A percentile compares a stretch with the other conserved stretches of the same genome.
Evolutionary conservation across 2,329 filamentous ascomycete species (phyloP).

Genomic region (Scedosporium aurantiacum): DNA sequence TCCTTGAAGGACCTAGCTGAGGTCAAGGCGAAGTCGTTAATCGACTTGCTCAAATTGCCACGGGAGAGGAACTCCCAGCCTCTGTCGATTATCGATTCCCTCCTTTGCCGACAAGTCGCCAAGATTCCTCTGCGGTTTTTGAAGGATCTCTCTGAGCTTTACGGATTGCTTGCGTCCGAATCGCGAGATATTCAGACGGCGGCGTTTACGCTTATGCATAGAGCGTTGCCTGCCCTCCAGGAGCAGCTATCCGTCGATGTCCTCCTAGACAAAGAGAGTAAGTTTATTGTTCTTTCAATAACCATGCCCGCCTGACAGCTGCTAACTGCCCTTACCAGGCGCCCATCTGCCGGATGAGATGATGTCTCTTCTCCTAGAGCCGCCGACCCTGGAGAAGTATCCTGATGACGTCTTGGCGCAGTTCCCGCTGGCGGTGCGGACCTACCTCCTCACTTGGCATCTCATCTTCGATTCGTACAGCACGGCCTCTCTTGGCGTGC

Average conservation of each 20-base stretch:
- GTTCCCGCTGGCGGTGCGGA: constrained; percentile 60
- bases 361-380: constrained; percentile 69
- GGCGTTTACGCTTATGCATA: constrained; percentile 70
- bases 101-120: constrained; percentile 59
- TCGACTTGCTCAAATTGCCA: constrained; percentile 50
- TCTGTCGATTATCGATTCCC: constrained; percentile 61
- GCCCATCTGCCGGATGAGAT: constrained; percentile 75
- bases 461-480: constrained; percentile 79
- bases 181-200: constrained; percentile 68
- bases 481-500: constrained; percentile 69
- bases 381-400: constrained; percentile 59
- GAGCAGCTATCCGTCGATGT: constrained; percentile 73
- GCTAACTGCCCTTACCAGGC: constrained; percentile 20
- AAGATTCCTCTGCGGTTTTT: constrained; percentile 52
- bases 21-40: constrained; percentile 43
- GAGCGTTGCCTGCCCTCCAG: constrained; percentile 65
- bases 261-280: constrained; percentile 55
- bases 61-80: constrained; percentile 46
- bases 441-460: constrained; percentile 82
- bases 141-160: constrained; percentile 57
- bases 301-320: not conserved
- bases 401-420: constrained; percentile 53
- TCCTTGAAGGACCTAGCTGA: constrained; percentile 52
- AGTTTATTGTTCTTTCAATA: not conserved
- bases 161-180: constrained; percentile 62